A percentile compares a stretch with the other conserved stretches of the same genome.
Conservation (phyloP, 176 grass and related monocot genomes). For the Oryza coarctata region DNA sequence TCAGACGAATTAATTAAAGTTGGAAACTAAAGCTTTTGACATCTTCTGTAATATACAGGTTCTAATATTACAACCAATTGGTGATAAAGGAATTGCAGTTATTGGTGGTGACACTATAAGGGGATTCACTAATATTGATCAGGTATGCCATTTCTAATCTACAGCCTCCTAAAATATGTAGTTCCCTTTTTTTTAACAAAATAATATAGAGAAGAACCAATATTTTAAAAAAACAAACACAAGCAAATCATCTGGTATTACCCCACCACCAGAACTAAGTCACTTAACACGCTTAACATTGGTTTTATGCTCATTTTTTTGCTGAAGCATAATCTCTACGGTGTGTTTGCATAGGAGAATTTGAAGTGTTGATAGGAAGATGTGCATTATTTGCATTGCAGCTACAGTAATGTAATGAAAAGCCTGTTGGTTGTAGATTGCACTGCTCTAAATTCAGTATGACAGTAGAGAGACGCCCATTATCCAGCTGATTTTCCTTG, state of each 20-base stretch:
- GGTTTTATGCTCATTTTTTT: background rate
- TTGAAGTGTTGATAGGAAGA: background rate
- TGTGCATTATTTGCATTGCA: background rate
- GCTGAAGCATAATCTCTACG: background rate
- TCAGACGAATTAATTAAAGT: background rate
- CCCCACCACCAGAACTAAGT: too few relatives aligned
- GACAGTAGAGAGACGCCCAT: background rate
- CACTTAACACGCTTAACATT: background rate
- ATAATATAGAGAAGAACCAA: background rate
- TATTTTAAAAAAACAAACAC: background rate
- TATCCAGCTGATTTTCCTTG: conserved; percentile 16
- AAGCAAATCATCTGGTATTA: background rate
- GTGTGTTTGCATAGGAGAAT: background rate
- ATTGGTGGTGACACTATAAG: conserved; percentile 87
- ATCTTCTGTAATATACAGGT: conserved; percentile 36
- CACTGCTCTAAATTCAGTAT: background rate
- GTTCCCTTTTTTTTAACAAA: background rate
- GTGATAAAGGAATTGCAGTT: conserved; percentile 68
- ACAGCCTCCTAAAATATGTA: background rate
- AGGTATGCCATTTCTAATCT: conserved; percentile 40
- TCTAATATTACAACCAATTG: conserved; percentile 84
- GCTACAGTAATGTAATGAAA: background rate
- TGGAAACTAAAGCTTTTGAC: background rate
- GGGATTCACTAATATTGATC: conserved; percentile 80
- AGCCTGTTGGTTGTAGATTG: background rate